These are phyloP conservation scores for Clathrus columnatus DNA, from an alignment of 768 basidiomycete species.

Conservation along the genomic window DNA sequence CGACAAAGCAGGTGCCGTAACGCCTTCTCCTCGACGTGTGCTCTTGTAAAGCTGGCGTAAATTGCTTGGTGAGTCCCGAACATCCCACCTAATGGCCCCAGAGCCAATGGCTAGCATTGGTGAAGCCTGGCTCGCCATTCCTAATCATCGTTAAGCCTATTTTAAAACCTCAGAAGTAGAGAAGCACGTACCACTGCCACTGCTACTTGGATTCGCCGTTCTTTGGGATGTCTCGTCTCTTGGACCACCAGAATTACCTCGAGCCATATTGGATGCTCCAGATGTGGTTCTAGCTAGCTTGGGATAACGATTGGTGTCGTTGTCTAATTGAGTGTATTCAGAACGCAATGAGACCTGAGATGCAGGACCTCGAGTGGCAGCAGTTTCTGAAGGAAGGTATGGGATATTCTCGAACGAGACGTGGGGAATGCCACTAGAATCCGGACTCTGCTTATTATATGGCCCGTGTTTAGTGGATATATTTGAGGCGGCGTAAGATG, in stretches of 20 bases:
- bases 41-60: neutral
- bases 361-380: neutral
- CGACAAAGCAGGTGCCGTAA: constrained; percentile 27
- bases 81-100: constrained; percentile 2
- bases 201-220: neutral
- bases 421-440: neutral
- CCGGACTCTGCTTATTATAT: neutral
- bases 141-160: neutral
- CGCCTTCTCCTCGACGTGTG: neutral
- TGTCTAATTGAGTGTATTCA: constrained; percentile 7
- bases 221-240: neutral
- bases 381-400: neutral
- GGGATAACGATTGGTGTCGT: constrained; percentile 6
- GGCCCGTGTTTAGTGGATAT: neutral
- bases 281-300: neutral
- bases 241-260: too few species aligned
- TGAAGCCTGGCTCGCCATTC: neutral
- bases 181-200: neutral
- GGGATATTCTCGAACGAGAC: constrained; percentile 8
- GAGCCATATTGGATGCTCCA: neutral
- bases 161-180: neutral
- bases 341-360: constrained; percentile 7
- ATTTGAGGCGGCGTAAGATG: neutral
- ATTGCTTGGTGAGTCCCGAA: neutral
- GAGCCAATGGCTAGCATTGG: constrained; percentile 1